Evolutionary conservation across 2,329 filamentous ascomycete species (phyloP).

Genomic region (Phialophora verrucosa): DNA sequence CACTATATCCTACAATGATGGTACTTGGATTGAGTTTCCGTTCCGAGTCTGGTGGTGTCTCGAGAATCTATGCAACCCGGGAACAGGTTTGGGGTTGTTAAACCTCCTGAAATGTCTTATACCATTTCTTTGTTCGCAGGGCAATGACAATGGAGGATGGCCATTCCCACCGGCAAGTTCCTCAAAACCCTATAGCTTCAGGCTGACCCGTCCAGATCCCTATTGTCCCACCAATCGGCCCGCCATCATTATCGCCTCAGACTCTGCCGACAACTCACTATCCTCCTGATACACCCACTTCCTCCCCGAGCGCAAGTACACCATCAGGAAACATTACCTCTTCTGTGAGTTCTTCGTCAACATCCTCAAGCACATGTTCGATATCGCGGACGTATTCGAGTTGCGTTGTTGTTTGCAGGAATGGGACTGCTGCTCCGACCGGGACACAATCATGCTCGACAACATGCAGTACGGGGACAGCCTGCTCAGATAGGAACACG

Average conservation of each 20-base stretch:
- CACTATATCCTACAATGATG: not conserved
- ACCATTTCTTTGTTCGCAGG: not conserved
- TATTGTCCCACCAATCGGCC: constrained; percentile 12
- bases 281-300: constrained; percentile 1
- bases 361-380: constrained; percentile 13
- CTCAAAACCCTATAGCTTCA: not conserved
- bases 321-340: not conserved
- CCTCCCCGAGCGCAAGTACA: not conserved
- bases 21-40: not conserved
- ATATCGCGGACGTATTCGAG: not conserved
- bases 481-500: constrained; percentile 8
- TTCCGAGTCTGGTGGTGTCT: constrained; percentile 2
- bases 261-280: constrained; percentile 1
- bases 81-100: not conserved
- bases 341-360: not conserved
- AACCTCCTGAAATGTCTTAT: not conserved
- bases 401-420: constrained; percentile 9
- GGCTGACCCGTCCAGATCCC: constrained; percentile 5
- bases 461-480: not conserved
- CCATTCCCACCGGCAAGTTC: not conserved
- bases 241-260: not conserved
- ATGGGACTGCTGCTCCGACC: not conserved
- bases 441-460: constrained; percentile 11
- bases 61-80: not conserved
- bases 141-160: not conserved